Conservation (phyloP, 345 rosid genomes). For the Acer saccharum region DNA sequence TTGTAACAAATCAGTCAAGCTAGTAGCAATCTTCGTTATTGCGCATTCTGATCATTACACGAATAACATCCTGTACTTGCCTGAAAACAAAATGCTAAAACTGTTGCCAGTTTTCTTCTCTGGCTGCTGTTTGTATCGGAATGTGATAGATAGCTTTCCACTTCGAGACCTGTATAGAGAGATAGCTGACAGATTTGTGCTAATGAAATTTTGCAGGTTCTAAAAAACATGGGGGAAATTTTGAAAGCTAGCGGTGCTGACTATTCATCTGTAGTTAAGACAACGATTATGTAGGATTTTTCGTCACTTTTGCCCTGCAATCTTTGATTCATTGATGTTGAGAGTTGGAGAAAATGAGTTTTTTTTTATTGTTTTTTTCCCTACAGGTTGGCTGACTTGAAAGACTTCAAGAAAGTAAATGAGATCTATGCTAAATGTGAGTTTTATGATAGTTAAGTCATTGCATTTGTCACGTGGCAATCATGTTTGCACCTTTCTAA, state of each 20-base stretch:
- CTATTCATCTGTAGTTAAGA: constrained; percentile 61
- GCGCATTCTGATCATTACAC: background rate
- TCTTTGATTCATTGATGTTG: background rate
- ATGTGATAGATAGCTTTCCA: background rate
- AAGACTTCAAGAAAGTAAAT: constrained; percentile 91
- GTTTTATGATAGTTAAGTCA: constrained; percentile 26
- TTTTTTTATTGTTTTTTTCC: constrained; percentile 5
- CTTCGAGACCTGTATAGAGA: background rate
- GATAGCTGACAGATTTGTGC: background rate
- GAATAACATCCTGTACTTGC: background rate
- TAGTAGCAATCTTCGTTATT: too few relatives aligned
- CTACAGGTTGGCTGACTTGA: constrained; percentile 87
- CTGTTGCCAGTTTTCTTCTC: background rate
- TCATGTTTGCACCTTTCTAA: background rate
- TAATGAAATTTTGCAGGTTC: constrained; percentile 29
- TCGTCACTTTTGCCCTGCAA: background rate
- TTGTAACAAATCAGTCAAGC: too few relatives aligned
- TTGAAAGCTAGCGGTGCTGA: constrained; percentile 59
- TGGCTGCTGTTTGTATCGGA: background rate
- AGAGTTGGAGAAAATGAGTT: background rate
- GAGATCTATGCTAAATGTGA: constrained; percentile 95
- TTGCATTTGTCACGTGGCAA: background rate
- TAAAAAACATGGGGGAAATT: constrained; percentile 69
- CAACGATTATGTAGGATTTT: constrained; percentile 53
- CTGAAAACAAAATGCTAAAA: background rate